phyloP scores from a whole-genome alignment of 2,329 filamentous ascomycete genomes.

The Aspergillus sp. region DNA sequence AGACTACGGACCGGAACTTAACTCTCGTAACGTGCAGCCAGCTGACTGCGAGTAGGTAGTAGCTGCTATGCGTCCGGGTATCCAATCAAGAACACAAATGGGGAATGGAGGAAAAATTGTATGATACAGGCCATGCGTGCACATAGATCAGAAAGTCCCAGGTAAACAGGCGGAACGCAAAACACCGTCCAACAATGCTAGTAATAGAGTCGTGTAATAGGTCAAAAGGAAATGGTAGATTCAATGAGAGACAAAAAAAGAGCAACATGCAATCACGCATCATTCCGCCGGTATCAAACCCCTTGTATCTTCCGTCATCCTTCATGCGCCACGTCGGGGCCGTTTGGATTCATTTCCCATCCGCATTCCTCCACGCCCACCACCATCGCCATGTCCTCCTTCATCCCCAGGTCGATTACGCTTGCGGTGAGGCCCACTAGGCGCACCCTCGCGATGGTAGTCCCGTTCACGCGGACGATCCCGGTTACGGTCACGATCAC shows the following conservation, averaged over 20 bases:
- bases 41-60: background rate
- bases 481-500: conserved; percentile 39
- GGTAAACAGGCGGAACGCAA: conserved; percentile 17
- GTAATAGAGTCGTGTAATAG: conserved; percentile 12
- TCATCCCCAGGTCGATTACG: conserved; percentile 41
- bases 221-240: conserved; percentile 15
- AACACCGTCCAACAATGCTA: conserved; percentile 27
- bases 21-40: background rate
- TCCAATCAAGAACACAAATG: background rate
- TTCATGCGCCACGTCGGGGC: conserved; percentile 41
- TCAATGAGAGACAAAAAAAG: conserved; percentile 13
- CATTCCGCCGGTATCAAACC: background rate
- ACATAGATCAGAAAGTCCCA: background rate
- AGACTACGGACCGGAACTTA: background rate
- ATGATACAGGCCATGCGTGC: conserved; percentile 1
- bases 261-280: conserved; percentile 3
- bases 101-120: background rate
- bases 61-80: background rate
- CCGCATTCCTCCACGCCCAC: conserved; percentile 39
- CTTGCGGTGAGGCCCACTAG: conserved; percentile 37
- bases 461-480: conserved; percentile 39
- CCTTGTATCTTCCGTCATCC: background rate
- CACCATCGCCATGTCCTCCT: conserved; percentile 29
- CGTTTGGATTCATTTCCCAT: conserved; percentile 46
- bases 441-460: conserved; percentile 31